Evolutionary conservation across 352 stramenopile species (phyloP).

Genomic region (Thraustochytrium sp.): DNA sequence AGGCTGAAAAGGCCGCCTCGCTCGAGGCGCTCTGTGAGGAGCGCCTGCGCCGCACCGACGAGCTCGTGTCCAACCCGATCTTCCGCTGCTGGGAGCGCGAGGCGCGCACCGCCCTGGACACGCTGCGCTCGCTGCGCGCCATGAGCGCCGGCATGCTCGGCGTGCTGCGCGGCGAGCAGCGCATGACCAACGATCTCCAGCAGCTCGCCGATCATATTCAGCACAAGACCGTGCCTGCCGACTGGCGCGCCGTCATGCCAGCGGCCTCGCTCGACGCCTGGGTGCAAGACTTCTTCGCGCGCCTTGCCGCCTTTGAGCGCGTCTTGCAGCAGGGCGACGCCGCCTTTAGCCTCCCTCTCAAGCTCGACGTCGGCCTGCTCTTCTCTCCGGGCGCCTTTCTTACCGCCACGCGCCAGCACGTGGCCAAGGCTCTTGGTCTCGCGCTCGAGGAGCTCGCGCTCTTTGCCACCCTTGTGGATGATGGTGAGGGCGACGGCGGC

Average conservation of each 20-base stretch:
- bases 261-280: conserved; percentile 50
- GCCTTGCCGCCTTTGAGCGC: conserved; percentile 56
- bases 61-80: conserved; percentile 73
- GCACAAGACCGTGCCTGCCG: neutral
- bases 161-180: conserved; percentile 70
- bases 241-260: neutral
- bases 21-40: conserved; percentile 59
- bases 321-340: conserved; percentile 55
- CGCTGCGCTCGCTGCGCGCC: conserved; percentile 61
- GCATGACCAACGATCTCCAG: conserved; percentile 70
- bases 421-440: conserved; percentile 58
- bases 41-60: conserved; percentile 56
- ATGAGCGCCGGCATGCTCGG: conserved; percentile 65
- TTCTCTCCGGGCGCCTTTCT: conserved; percentile 86
- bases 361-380: conserved; percentile 81
- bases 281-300: conserved; percentile 70
- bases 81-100: conserved; percentile 83
- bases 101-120: conserved; percentile 63
- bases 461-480: neutral
- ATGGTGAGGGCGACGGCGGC: neutral
- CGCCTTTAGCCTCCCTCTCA: conserved; percentile 46
- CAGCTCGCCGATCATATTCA: neutral
- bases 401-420: conserved; percentile 78
- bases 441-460: conserved; percentile 48
- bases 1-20: conserved; percentile 60